Percentiles rank a stretch among this genome's conserved stretches.
These are phyloP conservation scores for Monosporozyma yasuniensis DNA, from an alignment of 805 yeast genomes.

Conservation along the genomic window DNA sequence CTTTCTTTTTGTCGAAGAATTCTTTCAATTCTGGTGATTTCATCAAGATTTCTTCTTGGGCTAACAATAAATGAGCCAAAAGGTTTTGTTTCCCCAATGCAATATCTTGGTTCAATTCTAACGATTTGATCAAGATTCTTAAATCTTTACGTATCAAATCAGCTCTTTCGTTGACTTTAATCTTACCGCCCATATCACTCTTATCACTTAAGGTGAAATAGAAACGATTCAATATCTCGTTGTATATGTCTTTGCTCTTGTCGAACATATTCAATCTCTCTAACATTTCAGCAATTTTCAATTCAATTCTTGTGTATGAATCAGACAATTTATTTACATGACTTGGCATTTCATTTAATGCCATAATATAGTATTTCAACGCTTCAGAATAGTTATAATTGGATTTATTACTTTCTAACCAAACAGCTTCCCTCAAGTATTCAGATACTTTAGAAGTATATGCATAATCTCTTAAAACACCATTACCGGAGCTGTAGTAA, in stretches of 20 bases:
- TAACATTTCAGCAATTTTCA: conserved; percentile 81
- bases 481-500: not conserved
- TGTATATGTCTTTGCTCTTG: conserved; percentile 60
- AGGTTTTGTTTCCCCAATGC: conserved; percentile 47
- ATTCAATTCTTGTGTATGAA: conserved; percentile 83
- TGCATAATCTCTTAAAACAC: not conserved
- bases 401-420: conserved; percentile 73
- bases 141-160: conserved; percentile 63
- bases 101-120: conserved; percentile 45
- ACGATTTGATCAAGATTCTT: conserved; percentile 57
- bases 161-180: conserved; percentile 35
- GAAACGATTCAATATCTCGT: conserved; percentile 54
- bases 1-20: conserved; percentile 27
- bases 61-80: conserved; percentile 53
- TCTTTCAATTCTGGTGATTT: conserved; percentile 32
- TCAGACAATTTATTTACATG: conserved; percentile 52
- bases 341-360: conserved; percentile 40
- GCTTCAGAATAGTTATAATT: conserved; percentile 52
- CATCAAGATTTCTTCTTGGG: conserved; percentile 53
- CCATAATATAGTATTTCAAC: conserved; percentile 57
- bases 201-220: conserved; percentile 43
- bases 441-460: not conserved
- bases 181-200: conserved; percentile 21
- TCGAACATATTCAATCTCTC: conserved; percentile 54
- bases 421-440: conserved; percentile 56